A percentile compares a stretch with the other conserved stretches of the same genome.
Evolutionary conservation across 2,329 filamentous ascomycete genomes (phyloP).

Genomic region (Aureobasidium sp.): DNA sequence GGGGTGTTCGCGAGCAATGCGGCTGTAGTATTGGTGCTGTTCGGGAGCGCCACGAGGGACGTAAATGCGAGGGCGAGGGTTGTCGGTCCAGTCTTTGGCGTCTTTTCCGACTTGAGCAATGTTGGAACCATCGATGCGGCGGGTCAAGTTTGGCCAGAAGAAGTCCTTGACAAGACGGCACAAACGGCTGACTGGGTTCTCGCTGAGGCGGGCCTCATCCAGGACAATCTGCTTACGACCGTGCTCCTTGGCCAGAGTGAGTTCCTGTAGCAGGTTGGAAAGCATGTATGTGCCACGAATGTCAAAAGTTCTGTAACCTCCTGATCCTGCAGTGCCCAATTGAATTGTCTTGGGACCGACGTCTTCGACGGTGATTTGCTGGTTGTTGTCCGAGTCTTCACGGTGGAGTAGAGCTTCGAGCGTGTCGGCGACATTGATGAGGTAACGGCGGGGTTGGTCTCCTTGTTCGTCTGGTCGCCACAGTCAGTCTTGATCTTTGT

Average conservation of each 20-base stretch:
- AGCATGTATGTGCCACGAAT: conserved; percentile 95
- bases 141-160: conserved; percentile 88
- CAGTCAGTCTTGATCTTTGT: neutral
- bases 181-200: conserved; percentile 87
- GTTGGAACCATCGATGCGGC: conserved; percentile 80
- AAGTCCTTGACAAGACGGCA: conserved; percentile 79
- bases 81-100: conserved; percentile 89
- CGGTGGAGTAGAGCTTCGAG: conserved; percentile 70
- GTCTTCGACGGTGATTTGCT: conserved; percentile 97
- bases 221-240: conserved; percentile 84
- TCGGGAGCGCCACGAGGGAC: conserved; percentile 76
- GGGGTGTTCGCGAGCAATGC: conserved; percentile 69
- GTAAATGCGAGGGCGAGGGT: conserved; percentile 87
- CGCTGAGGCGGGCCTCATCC: conserved; percentile 83
- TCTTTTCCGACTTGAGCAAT: conserved; percentile 82
- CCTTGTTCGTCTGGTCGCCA: conserved; percentile 61
- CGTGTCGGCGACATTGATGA: conserved; percentile 80
- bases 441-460: conserved; percentile 65
- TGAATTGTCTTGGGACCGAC: conserved; percentile 83
- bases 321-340: conserved; percentile 76
- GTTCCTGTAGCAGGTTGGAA: conserved; percentile 90
- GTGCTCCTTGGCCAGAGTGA: conserved; percentile 85
- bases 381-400: conserved; percentile 90
- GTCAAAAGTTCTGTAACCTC: conserved; percentile 80
- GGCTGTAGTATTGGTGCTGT: conserved; percentile 82